Evolutionary conservation across 2,329 filamentous ascomycete genomes (phyloP), one percentile per base, ranked within the genome.

Genomic region (Mycogone perniciosa): DNA sequence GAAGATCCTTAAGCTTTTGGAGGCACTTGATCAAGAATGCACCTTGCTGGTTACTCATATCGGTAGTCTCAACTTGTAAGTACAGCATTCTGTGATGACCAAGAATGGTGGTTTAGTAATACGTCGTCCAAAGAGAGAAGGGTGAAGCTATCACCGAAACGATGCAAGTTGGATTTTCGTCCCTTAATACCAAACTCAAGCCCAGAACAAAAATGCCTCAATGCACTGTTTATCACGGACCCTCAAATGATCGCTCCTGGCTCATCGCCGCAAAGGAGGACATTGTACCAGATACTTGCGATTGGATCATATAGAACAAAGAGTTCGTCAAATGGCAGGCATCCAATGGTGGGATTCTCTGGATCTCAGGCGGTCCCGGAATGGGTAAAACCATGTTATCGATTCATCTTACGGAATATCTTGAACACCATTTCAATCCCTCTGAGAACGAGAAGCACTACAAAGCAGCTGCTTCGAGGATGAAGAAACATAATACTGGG

Each of bases 361-460:
- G 48, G 48, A 46, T 50, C 44, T 45, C 42, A 2, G 48, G 48
- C 2, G 48, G 48, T 7, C 48, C 48, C 6, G 48, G 48, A 10
- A 8, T 41, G 1, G 48, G 48, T 1, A 50, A 50, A 26, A 50
- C 48, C 3, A 50, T 50, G 48, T 10, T 50, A 6, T 45, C 48
- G 1, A 45, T 50, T n/a, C 40, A 40, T 29, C 42, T 50, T 0
- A 41, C 31, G 7, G 6, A n/a, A 5, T 50, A 50, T 7, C 48
- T 50, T 26, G 11, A n/a, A 2, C 13, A 5, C 7, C 38, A 13
- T 10, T 31, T 44, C 6, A 6, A 8, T 2, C 20, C 33, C 1
- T 1, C 9, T 4, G 26, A 9, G 0, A 29, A 38, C 8, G 26
- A 1, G 10, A 6, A 13, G n/a, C 5, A 4, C 4, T 29, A 31